Evolutionary conservation across 2,329 filamentous ascomycete species (phyloP), one percentile per base, ranked within the genome.

Genomic region (Beauveria pseudobassiana): DNA sequence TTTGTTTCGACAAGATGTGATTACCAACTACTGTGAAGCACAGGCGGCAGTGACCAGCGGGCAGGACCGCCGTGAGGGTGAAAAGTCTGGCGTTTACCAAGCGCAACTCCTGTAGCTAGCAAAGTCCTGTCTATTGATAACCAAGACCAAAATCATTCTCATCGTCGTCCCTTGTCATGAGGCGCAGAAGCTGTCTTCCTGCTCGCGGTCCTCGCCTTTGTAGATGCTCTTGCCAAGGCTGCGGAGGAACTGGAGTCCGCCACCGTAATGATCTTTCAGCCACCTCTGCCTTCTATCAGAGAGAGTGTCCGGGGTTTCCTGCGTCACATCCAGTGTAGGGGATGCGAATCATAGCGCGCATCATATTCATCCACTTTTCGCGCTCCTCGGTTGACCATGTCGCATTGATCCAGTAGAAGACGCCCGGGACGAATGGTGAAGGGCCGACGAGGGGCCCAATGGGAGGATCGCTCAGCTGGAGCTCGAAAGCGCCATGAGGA

Each of bases 141-240:
- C 5, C 5, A 14, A 38, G 0, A 14, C 34, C 14, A 16, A 38
- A 38, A n/a, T 8, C 26, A 34, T 34, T 20, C 18, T 22, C n/a
- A 20, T 48, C 58, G 18, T 54, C 48, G 5, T 43, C 5, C 5
- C 5, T 20, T 51, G 49, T 61, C 28, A 55, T 2, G 14, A 9
- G 1, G 9, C 59, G 51, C 12, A 61, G 20, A 30, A 76, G 70
- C 4, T 9, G 14, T 9, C 72, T 64, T 5, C 74, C 74, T 75
- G 68, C 54, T 67, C 71, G 34, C 74, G 73, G 59, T 77, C 70
- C 50, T 76, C 71, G 3, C 76, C 72, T 9, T 73, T 70, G 63
- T 71, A 63, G 52, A 77, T 75, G 18, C 62, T 72, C 24, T 76
- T 65, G 0, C 70, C 69, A 60, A 71, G 61, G 6, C 30, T 20